phyloP scores from a whole-genome alignment of 768 basidiomycete species.

The Fistulinella prunicolor region DNA sequence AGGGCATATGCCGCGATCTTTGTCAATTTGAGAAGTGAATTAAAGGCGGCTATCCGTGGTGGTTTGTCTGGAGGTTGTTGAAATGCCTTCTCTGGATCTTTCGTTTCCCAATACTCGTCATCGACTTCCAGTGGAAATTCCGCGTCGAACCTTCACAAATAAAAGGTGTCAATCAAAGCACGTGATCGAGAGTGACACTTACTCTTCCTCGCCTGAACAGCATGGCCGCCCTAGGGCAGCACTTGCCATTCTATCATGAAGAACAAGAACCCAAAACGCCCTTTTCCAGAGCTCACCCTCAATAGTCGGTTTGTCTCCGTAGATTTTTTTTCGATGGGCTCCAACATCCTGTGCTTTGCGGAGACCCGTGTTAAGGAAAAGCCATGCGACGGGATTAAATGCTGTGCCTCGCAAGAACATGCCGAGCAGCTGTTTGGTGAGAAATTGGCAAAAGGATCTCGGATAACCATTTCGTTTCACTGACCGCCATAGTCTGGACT shows the following conservation, averaged over 20 bases:
- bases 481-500: slow-evolving; percentile 53
- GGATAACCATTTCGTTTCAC: slow-evolving; percentile 20
- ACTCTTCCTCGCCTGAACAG: slow-evolving; percentile 67
- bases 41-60: slow-evolving; percentile 58
- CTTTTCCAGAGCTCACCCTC: slow-evolving; percentile 78
- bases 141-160: slow-evolving; percentile 66
- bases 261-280: slow-evolving; percentile 69
- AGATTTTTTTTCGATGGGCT: slow-evolving; percentile 64
- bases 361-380: slow-evolving; percentile 49
- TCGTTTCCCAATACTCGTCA: slow-evolving; percentile 71
- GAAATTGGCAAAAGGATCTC: slow-evolving; percentile 6
- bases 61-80: slow-evolving; percentile 64
- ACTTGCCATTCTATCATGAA: slow-evolving; percentile 56
- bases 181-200: slow-evolving; percentile 2
- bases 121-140: slow-evolving; percentile 83
- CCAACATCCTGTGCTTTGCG: slow-evolving; percentile 75
- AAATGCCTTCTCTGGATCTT: slow-evolving; percentile 50
- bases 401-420: slow-evolving; percentile 52
- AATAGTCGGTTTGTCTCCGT: slow-evolving; percentile 42
- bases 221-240: slow-evolving; percentile 54
- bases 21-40: slow-evolving; percentile 59
- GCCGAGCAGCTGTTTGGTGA: slow-evolving; percentile 42
- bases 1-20: slow-evolving; percentile 68
- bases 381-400: slow-evolving; percentile 53
- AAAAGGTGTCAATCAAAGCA: slow-evolving; percentile 4